Conservation (phyloP, 441 rosid genomes). For the Isatis lusitanica region DNA sequence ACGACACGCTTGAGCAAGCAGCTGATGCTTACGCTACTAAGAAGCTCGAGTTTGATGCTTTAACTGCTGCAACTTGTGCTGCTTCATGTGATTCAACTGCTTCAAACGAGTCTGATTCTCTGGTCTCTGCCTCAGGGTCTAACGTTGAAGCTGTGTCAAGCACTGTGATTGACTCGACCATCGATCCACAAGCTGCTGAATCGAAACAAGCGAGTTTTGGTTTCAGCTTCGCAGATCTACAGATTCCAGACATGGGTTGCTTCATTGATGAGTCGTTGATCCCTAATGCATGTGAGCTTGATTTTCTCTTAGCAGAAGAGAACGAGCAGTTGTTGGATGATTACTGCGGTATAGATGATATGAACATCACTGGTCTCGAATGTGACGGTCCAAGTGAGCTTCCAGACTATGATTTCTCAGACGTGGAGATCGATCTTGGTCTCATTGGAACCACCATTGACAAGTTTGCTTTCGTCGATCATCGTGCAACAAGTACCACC, state of each 20-base stretch:
- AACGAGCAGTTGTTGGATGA: slow-evolving; percentile 49
- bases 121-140: slow-evolving; percentile 30
- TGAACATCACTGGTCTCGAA: slow-evolving; percentile 44
- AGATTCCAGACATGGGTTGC: slow-evolving; percentile 48
- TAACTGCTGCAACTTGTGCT: slow-evolving; percentile 28
- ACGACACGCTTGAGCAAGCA: slow-evolving; percentile 79
- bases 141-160: slow-evolving; percentile 38
- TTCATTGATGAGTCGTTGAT: slow-evolving; percentile 48
- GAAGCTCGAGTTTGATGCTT: slow-evolving; percentile 64
- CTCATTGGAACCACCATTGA: slow-evolving; percentile 39
- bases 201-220: slow-evolving; percentile 29
- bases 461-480: slow-evolving; percentile 54
- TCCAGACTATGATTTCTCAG: slow-evolving; percentile 80
- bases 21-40: slow-evolving; percentile 73
- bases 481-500: slow-evolving; percentile 28
- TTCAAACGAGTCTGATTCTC: slow-evolving; percentile 28
- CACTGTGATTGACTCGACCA: slow-evolving; percentile 14
- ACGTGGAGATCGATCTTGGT: slow-evolving; percentile 60
- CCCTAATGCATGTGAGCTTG: slow-evolving; percentile 46
- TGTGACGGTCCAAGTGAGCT: slow-evolving; percentile 62
- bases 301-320: slow-evolving; percentile 50
- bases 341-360: slow-evolving; percentile 57
- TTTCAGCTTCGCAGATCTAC: slow-evolving; percentile 45
- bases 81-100: slow-evolving; percentile 40
- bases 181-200: slow-evolving; percentile 16